Percentiles rank a stretch among this genome's conserved stretches.
phyloP scores from a whole-genome alignment of 192 early-diverging fungal species.

The Rhizophagus sp. region DNA sequence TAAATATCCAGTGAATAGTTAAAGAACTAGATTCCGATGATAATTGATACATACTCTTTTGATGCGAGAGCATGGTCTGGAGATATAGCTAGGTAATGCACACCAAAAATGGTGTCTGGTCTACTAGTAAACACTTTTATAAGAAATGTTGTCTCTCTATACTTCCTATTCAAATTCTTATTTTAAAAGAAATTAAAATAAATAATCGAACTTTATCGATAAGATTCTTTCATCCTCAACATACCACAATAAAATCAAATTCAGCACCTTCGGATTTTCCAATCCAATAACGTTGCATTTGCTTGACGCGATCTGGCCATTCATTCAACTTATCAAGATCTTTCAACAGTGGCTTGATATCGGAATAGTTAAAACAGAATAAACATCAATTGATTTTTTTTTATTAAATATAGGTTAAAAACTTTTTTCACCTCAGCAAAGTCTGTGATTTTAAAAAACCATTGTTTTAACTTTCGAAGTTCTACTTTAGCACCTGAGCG shows the following conservation, averaged over 20 bases:
- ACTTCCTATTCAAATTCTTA: not conserved
- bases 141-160: not conserved
- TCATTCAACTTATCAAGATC: conserved; percentile 73
- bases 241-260: conserved; percentile 58
- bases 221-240: not conserved
- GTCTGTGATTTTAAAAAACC: conserved; percentile 89
- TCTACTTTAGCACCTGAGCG: conserved; percentile 92
- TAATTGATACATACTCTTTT: conserved; percentile 25
- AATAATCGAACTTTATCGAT: not conserved
- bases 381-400: not conserved
- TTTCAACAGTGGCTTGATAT: conserved; percentile 49
- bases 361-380: not conserved
- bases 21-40: conserved; percentile 14
- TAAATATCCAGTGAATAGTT: not conserved
- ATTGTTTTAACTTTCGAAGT: conserved; percentile 80
- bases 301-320: conserved; percentile 90
- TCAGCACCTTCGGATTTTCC: conserved; percentile 82
- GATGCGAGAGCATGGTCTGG: conserved; percentile 63
- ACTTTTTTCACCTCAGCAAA: conserved; percentile 63
- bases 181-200: not conserved
- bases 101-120: conserved; percentile 77
- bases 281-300: conserved; percentile 93
- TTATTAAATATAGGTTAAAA: not conserved
- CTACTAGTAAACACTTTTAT: conserved; percentile 77
- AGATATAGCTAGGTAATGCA: conserved; percentile 69